phyloP scores from a whole-genome alignment of 768 basidiomycete genomes.

The Cystofilobasidium macerans region DNA sequence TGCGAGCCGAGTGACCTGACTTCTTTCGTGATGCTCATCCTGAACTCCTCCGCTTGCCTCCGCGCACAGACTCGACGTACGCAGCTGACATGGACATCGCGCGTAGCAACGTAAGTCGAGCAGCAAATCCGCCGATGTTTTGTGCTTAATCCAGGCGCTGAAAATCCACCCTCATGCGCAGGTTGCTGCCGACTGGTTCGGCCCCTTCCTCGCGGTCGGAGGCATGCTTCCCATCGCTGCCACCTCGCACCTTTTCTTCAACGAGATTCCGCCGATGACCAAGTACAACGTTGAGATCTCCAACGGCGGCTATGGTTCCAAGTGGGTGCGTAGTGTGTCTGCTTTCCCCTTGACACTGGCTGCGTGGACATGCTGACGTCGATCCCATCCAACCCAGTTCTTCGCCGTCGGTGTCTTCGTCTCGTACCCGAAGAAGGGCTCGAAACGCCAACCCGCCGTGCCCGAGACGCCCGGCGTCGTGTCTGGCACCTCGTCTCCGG shows the following conservation, averaged over 20 bases:
- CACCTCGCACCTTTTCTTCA: constrained; percentile 35
- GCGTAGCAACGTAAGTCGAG: background rate
- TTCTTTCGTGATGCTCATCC: no score
- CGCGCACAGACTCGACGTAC: background rate
- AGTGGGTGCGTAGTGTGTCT: constrained; percentile 35
- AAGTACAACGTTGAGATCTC: constrained; percentile 36
- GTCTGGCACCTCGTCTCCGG: constrained; percentile 7
- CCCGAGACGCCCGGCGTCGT: background rate
- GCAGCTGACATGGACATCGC: background rate
- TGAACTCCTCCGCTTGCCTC: no score
- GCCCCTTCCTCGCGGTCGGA: constrained; percentile 28
- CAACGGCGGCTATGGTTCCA: constrained; percentile 38
- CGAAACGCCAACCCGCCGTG: background rate
- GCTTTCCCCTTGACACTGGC: background rate
- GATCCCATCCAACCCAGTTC: constrained; percentile 27
- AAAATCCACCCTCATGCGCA: background rate
- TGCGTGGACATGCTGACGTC: background rate
- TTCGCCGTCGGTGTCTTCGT: constrained; percentile 37
- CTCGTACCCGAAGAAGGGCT: constrained; percentile 33
- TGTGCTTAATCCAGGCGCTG: background rate
- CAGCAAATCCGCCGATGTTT: background rate
- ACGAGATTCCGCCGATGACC: constrained; percentile 36
- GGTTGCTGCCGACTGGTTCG: constrained; percentile 14
- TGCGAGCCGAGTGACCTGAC: no score
- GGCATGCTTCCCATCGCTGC: constrained; percentile 32